Base-by-base conservation (phyloP, 2,329 filamentous ascomycete species). In the Apiospora saccharicola region DNA sequence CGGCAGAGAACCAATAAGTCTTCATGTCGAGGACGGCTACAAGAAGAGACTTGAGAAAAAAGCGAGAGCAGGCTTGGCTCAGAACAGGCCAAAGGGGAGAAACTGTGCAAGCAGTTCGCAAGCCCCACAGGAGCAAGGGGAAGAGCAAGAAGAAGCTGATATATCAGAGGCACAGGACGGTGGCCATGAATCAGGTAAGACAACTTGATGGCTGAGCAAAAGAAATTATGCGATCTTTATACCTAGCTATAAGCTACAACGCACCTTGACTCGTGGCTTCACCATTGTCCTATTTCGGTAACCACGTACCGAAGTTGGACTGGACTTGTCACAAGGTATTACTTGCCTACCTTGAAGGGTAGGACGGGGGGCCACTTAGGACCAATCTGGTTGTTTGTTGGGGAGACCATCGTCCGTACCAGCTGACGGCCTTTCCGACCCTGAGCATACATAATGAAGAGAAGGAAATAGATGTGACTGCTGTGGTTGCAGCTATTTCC, bases 201-300 rank as follows among this genome's bases (percentile, higher is more conserved):
- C 47, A 51, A 34, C 24, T 7, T 68, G 44, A 34, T 16, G 49
- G 12, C 43, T 68, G 44, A 46, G 19, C 8, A 43, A 41, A 19
- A 30, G 57, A 51, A 53, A 41, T 41, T 30, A 37, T 68, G 30
- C 24, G 37, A 53, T 69, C 70, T 71, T 71, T 71, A 71, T 71
- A 72, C 51, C 43, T 26, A 72, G 68, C 51, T 26, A 30, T 53
- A 61, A 72, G 43, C 51, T 26, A 43, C 44, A 61, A 24, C 49
- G 30, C 12, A 4, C 26, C 30, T 61, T 61, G 53, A 61, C 53
- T 61, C 30, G 30, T 22, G 53, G 34, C 13, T 61, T 37, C 30
- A 61, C 53, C 26, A 37, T 37, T 22, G 7, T 30, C 53, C 53
- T 30, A 30, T 61, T 61, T 61, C 5, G 53, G 53, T 12, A 61